Base-by-base conservation (phyloP, 305 asterid genomes). In the Fraxinus nigra region DNA sequence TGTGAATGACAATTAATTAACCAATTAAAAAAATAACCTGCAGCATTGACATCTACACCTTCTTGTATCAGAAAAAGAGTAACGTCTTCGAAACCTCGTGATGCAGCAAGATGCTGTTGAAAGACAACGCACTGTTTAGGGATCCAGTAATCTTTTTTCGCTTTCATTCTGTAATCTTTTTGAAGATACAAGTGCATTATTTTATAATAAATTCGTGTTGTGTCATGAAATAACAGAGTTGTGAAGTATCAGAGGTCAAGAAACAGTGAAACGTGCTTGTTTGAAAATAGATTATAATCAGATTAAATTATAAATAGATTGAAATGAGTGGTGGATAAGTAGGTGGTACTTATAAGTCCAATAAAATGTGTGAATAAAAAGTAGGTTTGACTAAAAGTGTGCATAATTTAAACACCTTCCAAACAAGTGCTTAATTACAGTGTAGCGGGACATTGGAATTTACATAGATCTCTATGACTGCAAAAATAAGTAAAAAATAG, bases 21-120 rank as follows among this genome's bases (percentile, higher is more conserved):
- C 54, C 3, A n/a, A 13, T 9, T 80, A 70, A 54, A 51, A 80
- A 80, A 65, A 33, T 79, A 85, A 95, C 98, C 99, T 89, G 90
- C 88, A 43, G 80, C 87, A 69, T 91, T 91, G 76, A 91, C 70
- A 78, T 92, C 95, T 73, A 88, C 86, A 4, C 91, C 90, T 89
- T 92, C 95, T 84, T 92, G 95, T 79, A 94, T 34, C 35, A 95
- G 97, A 87, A 89, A 93, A 72, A 61, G 82, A 43, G 89, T 84
- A 43, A 95, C 89, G 76, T 93, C 97, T 87, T 92, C 96, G 3
- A 83, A 88, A 8, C 98, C 99, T 89, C 84, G 88, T 0, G 97
- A 93, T 76, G 98, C 97, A 85, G 98, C 96, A 83, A 95, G 91
- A 86, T 95, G 99, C 99, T 95, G 93, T 70, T 59, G 2, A 51